phyloP scores from a whole-genome alignment of 2,329 filamentous ascomycete species.

The Aureobasidium sp. region DNA sequence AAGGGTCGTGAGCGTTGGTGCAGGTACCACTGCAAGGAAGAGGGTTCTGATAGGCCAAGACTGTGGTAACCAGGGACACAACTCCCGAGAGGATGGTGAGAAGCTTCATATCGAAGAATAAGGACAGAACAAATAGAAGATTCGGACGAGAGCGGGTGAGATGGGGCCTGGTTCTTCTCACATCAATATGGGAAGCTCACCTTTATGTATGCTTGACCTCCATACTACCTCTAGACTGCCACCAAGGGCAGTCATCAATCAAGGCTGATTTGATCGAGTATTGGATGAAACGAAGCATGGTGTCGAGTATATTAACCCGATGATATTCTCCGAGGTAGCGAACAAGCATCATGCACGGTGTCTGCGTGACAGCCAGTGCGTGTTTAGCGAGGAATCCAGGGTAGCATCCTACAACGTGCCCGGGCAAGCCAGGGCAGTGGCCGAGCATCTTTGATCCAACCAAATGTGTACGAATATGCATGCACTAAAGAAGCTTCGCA shows the following conservation, averaged over 20 bases:
- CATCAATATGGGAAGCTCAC: background rate
- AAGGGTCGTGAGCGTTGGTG: constrained; percentile 43
- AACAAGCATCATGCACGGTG: constrained; percentile 4
- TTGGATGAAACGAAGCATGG: constrained; percentile 3
- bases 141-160: constrained; percentile 1
- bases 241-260: background rate
- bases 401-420: background rate
- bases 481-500: background rate
- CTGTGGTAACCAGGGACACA: constrained; percentile 16
- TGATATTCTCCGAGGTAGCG: constrained; percentile 10
- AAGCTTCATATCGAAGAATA: constrained; percentile 9
- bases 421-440: background rate
- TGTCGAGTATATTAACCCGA: constrained; percentile 9
- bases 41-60: constrained; percentile 34
- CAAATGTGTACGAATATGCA: background rate
- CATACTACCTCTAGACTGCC: background rate
- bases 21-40: constrained; percentile 36
- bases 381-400: background rate
- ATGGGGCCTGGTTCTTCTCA: background rate
- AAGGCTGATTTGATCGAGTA: background rate
- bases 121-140: background rate
- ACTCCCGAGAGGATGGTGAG: background rate
- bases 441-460: background rate
- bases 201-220: background rate
- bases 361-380: background rate